Base-by-base conservation (phyloP, 148 eudicot species). In the Dysphania ambrosioides region DNA sequence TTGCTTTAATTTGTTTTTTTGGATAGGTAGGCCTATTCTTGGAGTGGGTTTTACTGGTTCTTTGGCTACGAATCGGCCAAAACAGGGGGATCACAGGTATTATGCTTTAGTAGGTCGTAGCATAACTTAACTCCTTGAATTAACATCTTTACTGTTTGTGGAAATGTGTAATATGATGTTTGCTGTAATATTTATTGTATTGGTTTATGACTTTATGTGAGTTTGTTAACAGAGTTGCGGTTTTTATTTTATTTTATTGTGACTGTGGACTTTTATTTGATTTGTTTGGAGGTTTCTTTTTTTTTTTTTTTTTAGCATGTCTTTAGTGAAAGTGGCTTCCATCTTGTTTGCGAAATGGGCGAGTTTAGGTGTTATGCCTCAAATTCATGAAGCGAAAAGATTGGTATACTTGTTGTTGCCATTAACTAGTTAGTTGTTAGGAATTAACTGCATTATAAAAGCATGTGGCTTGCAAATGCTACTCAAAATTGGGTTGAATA, bases 21-120 rank as follows among this genome's bases (percentile, higher is more conserved):
- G 71, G 42, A 59, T 67, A 95, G 98, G 96, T 73, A 79, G 61
- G 71, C 89, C 89, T 60, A 97, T 82, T 66, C 74, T 92, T 77
- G 98, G 97, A 80, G 90, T 92, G 81, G 98, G 93, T 65, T 92
- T 95, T 68, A 84, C 92, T 57, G 98, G 87, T 75, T 86, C 97
- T 68, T 84, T 95, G 80, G 97, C 89, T 69, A 85, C 88, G 41
- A 72, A 84, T 75, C 85, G 79, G 12, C 87, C 92, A 19, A 95
- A 92, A 84, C 92, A 77, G 15, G 97, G 98, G 70, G 91, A 92
- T 73, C 97, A 95, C 72, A 90, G 98, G 98, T 92, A 82, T 60
- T 44, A 12, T 47, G 26, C 64, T 55, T 67, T n/a, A 24, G 35
- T 44, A 23, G 47, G 42, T 40, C 71, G 64, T 66, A 26, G 30